Evolutionary conservation across 371 early-diverging fungal species (phyloP), one percentile per base, ranked within the genome.

Genomic region (Saksenaea oblongispora): DNA sequence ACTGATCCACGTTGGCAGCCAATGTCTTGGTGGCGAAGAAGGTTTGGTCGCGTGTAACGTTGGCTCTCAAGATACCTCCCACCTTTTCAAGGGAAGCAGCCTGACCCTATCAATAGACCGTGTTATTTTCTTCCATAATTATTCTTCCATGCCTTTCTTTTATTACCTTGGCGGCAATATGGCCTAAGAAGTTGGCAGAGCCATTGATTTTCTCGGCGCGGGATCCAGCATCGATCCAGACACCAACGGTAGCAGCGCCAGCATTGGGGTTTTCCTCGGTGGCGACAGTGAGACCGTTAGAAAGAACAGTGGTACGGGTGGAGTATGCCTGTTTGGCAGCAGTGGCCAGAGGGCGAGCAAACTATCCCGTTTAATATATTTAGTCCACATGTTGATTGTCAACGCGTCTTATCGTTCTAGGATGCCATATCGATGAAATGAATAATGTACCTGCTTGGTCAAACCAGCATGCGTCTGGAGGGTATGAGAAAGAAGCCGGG

Each of bases 21-120:
- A 96, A 86, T 17, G 93, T 80, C 83, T 95, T 95, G 69, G 96
- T 94, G 72, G 92, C 93, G 86, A 92, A 97, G 54, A 90, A 94
- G 39, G 97, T 95, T 73, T 95, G 94, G 76, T 98, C 98, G 69
- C 98, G 93, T 17, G 95, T 93, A 47, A 97, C 97, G 84, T 96
- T 93, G 34, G 97, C 95, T 78, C 92, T 93, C 64, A 97, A 76
- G 74, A 93, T 90, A 58, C 92, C 96, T 58, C 98, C 98, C 84
- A 97, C 90, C 83, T 95, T 94, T 75, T 96, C 97, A 56, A 75
- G 65, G 24, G 69, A 63, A 41, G 64, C 56, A 58, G 67, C 67
- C 70, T 95, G 66, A 92, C 93, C 82, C 96, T 96, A 74, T 95
- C 93, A 76, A 89, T 88, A 54, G 88, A 83, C 79, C 91, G 91